phyloP scores from a whole-genome alignment of 2,329 filamentous ascomycete genomes.

The Fusarium sp. region DNA sequence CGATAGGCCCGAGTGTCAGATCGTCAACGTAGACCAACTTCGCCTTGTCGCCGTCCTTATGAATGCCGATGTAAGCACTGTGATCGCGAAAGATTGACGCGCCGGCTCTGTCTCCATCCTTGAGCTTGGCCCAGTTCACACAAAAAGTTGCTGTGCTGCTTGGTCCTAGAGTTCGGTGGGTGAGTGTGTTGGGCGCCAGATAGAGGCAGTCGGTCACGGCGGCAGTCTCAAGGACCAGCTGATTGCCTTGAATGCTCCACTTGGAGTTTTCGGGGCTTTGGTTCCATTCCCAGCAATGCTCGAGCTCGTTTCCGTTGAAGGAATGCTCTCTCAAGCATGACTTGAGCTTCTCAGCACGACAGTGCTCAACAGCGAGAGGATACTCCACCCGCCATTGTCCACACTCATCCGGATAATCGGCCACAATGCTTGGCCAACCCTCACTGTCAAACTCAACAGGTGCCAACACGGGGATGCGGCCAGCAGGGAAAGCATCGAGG shows the following conservation, averaged over 20 bases:
- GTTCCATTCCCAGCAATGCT: slow-evolving; percentile 67
- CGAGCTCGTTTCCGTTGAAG: slow-evolving; percentile 48
- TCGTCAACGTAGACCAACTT: not conserved
- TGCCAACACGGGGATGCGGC: slow-evolving; percentile 66
- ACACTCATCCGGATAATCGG: slow-evolving; percentile 45
- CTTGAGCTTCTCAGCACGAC: not conserved
- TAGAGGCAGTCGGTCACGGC: slow-evolving; percentile 62
- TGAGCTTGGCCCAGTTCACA: not conserved
- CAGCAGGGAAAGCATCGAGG: slow-evolving; percentile 63
- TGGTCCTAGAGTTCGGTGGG: not conserved
- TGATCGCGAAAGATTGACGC: not conserved
- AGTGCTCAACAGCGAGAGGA: not conserved
- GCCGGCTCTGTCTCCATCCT: not conserved
- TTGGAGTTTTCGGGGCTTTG: slow-evolving; percentile 65
- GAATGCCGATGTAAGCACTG: slow-evolving; percentile 3
- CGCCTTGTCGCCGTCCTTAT: not conserved
- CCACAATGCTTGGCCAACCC: slow-evolving; percentile 57
- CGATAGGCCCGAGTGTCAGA: not conserved
- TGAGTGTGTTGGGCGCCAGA: slow-evolving; percentile 48
- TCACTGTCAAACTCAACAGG: slow-evolving; percentile 59
- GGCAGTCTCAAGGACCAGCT: slow-evolving; percentile 55
- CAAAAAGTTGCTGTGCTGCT: not conserved
- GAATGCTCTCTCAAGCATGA: slow-evolving; percentile 6
- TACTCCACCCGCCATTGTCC: slow-evolving; percentile 51
- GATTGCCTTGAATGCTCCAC: slow-evolving; percentile 47